Evolutionary conservation across 306 rosid species (phyloP), one percentile per base, ranked within the genome.

Genomic region (Geum urbanum): DNA sequence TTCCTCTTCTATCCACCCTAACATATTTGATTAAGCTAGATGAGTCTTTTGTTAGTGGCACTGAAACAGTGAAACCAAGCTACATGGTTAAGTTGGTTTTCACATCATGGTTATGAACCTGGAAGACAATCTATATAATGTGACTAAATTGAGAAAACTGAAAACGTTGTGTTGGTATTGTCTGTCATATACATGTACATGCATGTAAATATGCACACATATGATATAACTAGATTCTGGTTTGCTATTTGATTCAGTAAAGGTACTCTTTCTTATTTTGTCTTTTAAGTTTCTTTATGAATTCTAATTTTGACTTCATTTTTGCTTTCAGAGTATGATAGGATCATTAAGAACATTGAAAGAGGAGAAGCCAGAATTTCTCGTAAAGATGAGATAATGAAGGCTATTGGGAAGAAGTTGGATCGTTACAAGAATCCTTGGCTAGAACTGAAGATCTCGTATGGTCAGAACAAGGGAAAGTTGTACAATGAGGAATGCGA

Each of bases 401-500:
- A 94, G 77, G 99, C 99, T 66, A 88, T 94, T 74, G 99, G 96
- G 67, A 94, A 94, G 87, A 94, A 94, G 83, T 77, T 94, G 86
- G 96, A 90, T 71, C 96, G 97, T 70, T 94, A 94, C 86, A 94
- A 91, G 89, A 94, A 94, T 83, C 99, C 99, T 14, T 94, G 99
- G 99, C 82, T 94, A 69, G 99, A 94, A 83, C 80, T 94, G 73
- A 94, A 94, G 85, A 90, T 94, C 82, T 95, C 83, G 53, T 94
- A 94, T 74, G 99, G 99, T 62, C 99, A 94, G 81, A 94, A 94
- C 86, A 94, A 94, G 70, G 99, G 99, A 74, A 94, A 94, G 81
- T 76, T 91, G 71, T 94, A 91, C 83, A 94, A 94, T 45, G 99
- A 94, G 88, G 99, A 94, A 88, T 94, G 99, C 56, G 99, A 94